Conservation (phyloP, 306 rosid genomes). For the Arachis stenosperma region DNA sequence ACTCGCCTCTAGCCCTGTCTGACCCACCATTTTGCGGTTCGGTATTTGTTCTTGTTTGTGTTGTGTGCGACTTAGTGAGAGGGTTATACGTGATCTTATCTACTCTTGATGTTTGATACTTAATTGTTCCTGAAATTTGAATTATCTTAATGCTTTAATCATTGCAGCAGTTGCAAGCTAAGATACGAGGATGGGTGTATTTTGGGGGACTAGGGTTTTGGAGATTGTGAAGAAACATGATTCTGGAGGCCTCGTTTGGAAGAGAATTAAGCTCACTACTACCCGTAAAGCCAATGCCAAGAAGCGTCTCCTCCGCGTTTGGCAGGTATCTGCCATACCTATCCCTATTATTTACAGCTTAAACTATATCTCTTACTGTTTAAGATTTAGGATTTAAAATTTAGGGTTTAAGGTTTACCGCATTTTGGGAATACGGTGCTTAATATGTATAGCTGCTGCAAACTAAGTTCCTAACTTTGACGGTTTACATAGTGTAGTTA, state of each 20-base stretch:
- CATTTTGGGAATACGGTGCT: neutral
- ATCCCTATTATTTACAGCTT: neutral
- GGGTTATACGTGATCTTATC: neutral
- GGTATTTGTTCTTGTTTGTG: too few species aligned
- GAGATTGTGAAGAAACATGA: conserved; percentile 97
- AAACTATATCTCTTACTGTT: too few species aligned
- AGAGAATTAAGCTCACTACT: conserved; percentile 87
- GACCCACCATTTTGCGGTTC: too few species aligned
- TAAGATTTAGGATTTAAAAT: neutral
- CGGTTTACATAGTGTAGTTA: neutral
- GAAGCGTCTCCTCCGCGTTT: conserved; percentile 90
- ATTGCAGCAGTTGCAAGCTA: neutral
- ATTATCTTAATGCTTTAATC: too few species aligned
- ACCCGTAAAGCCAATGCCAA: conserved; percentile 95
- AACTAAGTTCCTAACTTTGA: neutral
- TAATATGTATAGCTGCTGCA: neutral
- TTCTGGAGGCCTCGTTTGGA: conserved; percentile 89
- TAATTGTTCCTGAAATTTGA: neutral
- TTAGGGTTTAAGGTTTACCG: neutral
- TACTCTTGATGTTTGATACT: too few species aligned
- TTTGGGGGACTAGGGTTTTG: conserved; percentile 86
- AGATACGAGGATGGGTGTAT: conserved; percentile 60
- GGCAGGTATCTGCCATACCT: conserved; percentile 64
- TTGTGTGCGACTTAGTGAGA: too few species aligned
- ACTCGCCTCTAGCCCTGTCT: too few species aligned